These are phyloP conservation scores for Petunia axillaris DNA, from an alignment of 257 asterid genomes.

Conservation along the genomic window DNA sequence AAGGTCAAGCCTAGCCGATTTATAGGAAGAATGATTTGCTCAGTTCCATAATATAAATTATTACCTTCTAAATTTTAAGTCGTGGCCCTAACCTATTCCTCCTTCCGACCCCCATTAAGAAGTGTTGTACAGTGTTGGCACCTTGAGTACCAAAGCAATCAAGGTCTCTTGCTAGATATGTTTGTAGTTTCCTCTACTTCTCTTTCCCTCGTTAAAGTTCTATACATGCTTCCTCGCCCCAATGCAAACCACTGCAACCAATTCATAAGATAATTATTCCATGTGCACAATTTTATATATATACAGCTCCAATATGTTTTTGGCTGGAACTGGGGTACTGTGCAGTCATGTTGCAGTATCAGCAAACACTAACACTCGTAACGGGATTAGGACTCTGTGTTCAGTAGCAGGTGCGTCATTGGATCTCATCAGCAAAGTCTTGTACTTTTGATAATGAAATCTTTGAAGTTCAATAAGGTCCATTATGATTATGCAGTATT, in stretches of 20 bases:
- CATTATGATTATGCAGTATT: background rate
- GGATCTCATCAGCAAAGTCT: background rate
- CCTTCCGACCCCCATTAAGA: background rate
- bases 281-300: constrained; percentile 26
- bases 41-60: background rate
- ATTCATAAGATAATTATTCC: background rate
- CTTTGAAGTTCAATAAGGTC: constrained; percentile 1
- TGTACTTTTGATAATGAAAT: background rate
- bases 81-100: background rate
- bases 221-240: constrained; percentile 9
- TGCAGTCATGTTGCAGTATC: constrained; percentile 44
- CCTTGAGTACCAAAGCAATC: background rate
- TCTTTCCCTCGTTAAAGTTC: background rate
- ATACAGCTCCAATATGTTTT: constrained; percentile 59
- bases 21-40: background rate
- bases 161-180: background rate
- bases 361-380: constrained; percentile 44
- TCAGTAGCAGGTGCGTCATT: constrained; percentile 63
- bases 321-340: constrained; percentile 63
- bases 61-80: constrained; percentile 6
- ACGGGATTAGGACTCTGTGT: constrained; percentile 60
- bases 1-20: background rate
- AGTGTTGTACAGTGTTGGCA: background rate
- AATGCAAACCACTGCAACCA: background rate
- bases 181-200: constrained; percentile 7